phyloP scores from a whole-genome alignment of 306 rosid species.

The Alnus rubra region DNA sequence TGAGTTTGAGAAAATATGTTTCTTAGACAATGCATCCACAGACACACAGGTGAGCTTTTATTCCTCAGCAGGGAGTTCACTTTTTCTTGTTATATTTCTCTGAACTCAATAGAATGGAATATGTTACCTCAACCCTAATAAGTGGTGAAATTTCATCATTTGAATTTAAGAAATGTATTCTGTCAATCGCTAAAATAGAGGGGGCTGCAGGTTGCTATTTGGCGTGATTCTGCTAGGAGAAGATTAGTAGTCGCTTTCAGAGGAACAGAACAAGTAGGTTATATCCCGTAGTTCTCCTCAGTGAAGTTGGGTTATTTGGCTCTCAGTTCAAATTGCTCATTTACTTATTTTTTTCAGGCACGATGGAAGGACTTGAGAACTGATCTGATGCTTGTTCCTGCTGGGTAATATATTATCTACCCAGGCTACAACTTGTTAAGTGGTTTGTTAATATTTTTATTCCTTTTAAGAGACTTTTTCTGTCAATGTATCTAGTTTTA shows the following conservation, averaged over 20 bases:
- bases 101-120: constrained; percentile 2
- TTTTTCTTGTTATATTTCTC: constrained; percentile 17
- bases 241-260: constrained; percentile 89
- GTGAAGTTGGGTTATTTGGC: constrained; percentile 6
- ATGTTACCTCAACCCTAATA: constrained; percentile 15
- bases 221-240: constrained; percentile 80
- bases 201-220: constrained; percentile 82
- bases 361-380: constrained; percentile 90
- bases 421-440: constrained; percentile 21
- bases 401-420: constrained; percentile 62
- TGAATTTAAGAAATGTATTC: constrained; percentile 24
- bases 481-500: not conserved
- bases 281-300: constrained; percentile 24
- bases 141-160: constrained; percentile 12
- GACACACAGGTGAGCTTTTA: constrained; percentile 77
- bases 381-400: constrained; percentile 82
- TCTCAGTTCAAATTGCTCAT: constrained; percentile 24
- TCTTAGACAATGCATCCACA: constrained; percentile 75
- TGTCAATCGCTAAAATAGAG: constrained; percentile 26
- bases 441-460: constrained; percentile 14
- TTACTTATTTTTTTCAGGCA: constrained; percentile 51
- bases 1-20: constrained; percentile 90
- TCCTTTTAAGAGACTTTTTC: not conserved
- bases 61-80: constrained; percentile 26
- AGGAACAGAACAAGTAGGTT: constrained; percentile 91